Evolutionary conservation across 352 stramenopile genomes (phyloP).

Genomic region (Phytophthora litchii): DNA sequence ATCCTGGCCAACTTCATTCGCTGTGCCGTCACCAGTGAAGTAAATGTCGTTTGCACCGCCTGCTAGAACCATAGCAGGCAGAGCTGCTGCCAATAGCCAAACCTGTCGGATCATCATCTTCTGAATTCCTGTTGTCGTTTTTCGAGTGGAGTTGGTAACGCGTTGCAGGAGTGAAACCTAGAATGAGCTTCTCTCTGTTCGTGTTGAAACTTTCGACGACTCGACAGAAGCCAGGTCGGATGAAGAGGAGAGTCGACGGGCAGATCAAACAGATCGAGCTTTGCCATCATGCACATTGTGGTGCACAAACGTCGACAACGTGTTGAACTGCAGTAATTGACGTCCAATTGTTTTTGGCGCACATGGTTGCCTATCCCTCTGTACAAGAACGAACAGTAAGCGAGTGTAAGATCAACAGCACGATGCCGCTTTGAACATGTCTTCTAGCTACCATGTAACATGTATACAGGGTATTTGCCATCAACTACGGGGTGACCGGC

Average conservation of each 20-base stretch:
- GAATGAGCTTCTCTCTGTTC: slow-evolving; percentile 14
- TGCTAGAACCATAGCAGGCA: slow-evolving; percentile 23
- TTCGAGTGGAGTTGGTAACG: slow-evolving; percentile 1
- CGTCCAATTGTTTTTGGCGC: slow-evolving; percentile 19
- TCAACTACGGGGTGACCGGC: too few relatives aligned
- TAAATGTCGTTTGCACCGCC: slow-evolving; percentile 30
- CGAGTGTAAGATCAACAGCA: background rate
- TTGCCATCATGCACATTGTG: slow-evolving; percentile 22
- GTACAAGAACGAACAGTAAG: background rate
- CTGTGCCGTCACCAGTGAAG: slow-evolving; percentile 50
- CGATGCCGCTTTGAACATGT: too few relatives aligned
- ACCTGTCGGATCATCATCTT: slow-evolving; percentile 25
- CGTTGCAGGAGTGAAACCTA: slow-evolving; percentile 7
- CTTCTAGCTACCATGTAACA: too few relatives aligned
- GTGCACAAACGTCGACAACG: slow-evolving; percentile 13
- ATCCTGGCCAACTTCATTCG: slow-evolving; percentile 41
- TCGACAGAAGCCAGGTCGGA: slow-evolving; percentile 18
- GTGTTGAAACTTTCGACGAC: slow-evolving; percentile 16
- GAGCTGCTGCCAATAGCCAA: slow-evolving; percentile 7
- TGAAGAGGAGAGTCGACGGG: slow-evolving; percentile 12
- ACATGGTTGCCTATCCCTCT: slow-evolving; percentile 2
- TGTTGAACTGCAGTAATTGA: slow-evolving; percentile 28
- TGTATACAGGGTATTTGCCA: too few relatives aligned
- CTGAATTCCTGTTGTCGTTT: slow-evolving; percentile 8
- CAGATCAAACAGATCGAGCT: slow-evolving; percentile 30